Base-by-base conservation (phyloP, 768 basidiomycete species). In the Royoungia palumana region DNA sequence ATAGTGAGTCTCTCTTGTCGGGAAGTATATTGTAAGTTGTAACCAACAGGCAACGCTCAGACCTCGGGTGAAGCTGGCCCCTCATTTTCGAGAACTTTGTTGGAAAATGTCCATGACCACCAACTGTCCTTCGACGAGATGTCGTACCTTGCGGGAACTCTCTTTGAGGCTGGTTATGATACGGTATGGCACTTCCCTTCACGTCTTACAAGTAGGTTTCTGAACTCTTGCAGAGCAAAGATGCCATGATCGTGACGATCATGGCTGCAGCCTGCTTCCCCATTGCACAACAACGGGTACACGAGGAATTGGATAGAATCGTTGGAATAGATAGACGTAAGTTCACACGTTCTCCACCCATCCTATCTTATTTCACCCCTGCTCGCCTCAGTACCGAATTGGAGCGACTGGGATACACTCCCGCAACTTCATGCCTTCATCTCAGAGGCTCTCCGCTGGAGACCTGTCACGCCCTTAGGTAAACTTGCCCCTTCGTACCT, bases 91-190 rank as follows among this genome's bases (percentile, higher is more conserved):
- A 77, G 72, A 60, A 77, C 77, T 25, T 67, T 84, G n/a, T 59
- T 83, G 6, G 79, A 82, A 51, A 72, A 71, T 10, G 72, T 74
- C 50, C 49, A n/a, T 0, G 74, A 77, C 35, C 72, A 79, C 30
- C 74, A 71, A 6, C 67, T 84, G 9, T 72, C 78, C 4, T 67
- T 74, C 36, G 69, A 77, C 43, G 80, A 85, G 47, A 74, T 76
- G 13, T 70, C 81, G 0, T 84, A 78, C 57, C 74, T 85, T 35
- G 75, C 78, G 1, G 83, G 83, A 2, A 72, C 73, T 22, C 72
- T 83, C 61, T 83, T 81, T 52, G 82, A 78, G 37, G 82, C 81
- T 10, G 82, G 82, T 5, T 75, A 75, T 0, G 83, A 81, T 49
- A 83, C 82, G 35, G 73, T 71, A 46, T 50, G 34, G 11, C 10